These are phyloP conservation scores for Globisporangium echinulatum DNA, from an alignment of 352 stramenopile species.

Conservation along the genomic window DNA sequence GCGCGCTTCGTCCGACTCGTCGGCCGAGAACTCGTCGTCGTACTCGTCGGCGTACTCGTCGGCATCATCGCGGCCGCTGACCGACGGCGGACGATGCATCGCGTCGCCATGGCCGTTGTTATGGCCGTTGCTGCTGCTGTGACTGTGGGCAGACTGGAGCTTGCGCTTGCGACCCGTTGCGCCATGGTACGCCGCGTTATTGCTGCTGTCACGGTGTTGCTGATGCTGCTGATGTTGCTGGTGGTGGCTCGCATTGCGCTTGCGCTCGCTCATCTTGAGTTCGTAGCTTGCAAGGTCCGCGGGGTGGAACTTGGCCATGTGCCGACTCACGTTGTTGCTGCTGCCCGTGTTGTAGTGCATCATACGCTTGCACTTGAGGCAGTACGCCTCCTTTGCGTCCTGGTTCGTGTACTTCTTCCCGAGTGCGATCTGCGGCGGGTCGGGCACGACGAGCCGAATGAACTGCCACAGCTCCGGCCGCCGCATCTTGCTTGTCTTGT, in stretches of 20 bases:
- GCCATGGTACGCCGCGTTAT: conserved; percentile 2
- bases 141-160: conserved; percentile 5
- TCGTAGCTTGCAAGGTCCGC: conserved; percentile 32
- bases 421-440: conserved; percentile 29
- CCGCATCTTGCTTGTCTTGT: conserved; percentile 54
- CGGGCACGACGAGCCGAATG: conserved; percentile 41
- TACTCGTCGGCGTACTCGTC: conserved; percentile 5
- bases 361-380: conserved; percentile 45
- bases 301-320: conserved; percentile 49
- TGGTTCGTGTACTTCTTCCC: conserved; percentile 45
- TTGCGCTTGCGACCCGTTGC: conserved; percentile 23
- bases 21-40: conserved; percentile 4
- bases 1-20: conserved; percentile 10
- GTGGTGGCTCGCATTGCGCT: conserved; percentile 3
- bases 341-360: conserved; percentile 55
- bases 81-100: background rate
- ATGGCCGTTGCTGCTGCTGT: background rate
- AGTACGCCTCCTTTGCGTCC: conserved; percentile 46
- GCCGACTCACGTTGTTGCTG: conserved; percentile 49
- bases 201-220: background rate
- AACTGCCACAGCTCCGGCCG: conserved; percentile 54
- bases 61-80: background rate
- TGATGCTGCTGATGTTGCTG: background rate
- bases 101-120: too few species aligned
- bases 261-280: conserved; percentile 20